Conservation (phyloP, 768 basidiomycete genomes). For the Sarcomyxa edulis region DNA sequence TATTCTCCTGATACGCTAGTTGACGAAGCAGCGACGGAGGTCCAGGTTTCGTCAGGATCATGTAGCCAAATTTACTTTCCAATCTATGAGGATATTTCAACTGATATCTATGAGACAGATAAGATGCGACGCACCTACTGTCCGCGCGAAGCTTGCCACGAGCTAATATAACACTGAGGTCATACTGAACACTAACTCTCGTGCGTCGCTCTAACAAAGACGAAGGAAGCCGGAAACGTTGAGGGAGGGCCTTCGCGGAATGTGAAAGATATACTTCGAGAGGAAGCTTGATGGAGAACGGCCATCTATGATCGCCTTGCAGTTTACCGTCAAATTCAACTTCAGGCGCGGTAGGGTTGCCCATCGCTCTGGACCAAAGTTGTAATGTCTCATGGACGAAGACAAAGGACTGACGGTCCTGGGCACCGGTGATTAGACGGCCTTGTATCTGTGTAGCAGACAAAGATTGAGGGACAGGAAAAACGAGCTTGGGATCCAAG, state of each 20-base stretch:
- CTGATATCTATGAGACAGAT: no score
- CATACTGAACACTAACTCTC: constrained; percentile 29
- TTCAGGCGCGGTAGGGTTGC: constrained; percentile 4
- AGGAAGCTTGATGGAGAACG: constrained; percentile 33
- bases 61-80: constrained; percentile 48
- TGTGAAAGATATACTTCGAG: constrained; percentile 28
- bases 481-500: background rate
- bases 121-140: no score
- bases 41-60: constrained; percentile 40
- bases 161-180: constrained; percentile 23
- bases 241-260: constrained; percentile 14
- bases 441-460: constrained; percentile 24
- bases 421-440: constrained; percentile 30
- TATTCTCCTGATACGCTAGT: constrained; percentile 39
- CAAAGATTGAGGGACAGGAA: background rate
- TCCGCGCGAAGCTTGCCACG: constrained; percentile 27
- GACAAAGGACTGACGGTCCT: constrained; percentile 21
- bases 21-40: constrained; percentile 40
- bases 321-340: constrained; percentile 21
- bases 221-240: constrained; percentile 26
- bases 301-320: constrained; percentile 28
- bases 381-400: background rate
- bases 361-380: background rate
- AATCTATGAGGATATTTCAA: no score
- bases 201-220: constrained; percentile 32